phyloP scores from a whole-genome alignment of 2,329 filamentous ascomycete genomes.

The Hymenoscyphus fraxineus region DNA sequence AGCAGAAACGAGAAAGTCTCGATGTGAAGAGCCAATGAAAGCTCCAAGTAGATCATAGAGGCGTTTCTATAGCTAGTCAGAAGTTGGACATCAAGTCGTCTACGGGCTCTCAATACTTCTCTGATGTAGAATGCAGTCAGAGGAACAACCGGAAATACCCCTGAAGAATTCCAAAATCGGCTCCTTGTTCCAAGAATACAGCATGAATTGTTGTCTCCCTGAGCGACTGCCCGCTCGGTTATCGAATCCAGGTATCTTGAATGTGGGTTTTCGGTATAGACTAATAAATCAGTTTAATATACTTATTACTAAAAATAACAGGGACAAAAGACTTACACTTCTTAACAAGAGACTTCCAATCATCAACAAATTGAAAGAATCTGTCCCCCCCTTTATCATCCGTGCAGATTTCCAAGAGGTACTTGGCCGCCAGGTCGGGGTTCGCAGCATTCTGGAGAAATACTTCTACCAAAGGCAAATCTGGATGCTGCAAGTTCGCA shows the following conservation, averaged over 20 bases:
- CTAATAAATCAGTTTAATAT: conserved; percentile 8
- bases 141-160: conserved; percentile 14
- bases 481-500: conserved; percentile 8
- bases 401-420: conserved; percentile 13
- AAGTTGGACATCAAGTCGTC: conserved; percentile 1
- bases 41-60: conserved; percentile 15
- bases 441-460: conserved; percentile 16
- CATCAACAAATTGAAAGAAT: conserved; percentile 13
- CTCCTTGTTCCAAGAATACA: conserved; percentile 11
- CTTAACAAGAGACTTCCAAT: conserved; percentile 13
- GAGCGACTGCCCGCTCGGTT: conserved; percentile 5
- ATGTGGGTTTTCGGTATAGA: conserved; percentile 8
- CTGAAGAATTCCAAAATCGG: conserved; percentile 11
- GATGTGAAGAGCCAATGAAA: conserved; percentile 10
- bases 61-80: conserved; percentile 10
- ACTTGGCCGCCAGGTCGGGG: conserved; percentile 11
- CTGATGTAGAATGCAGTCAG: conserved; percentile 12
- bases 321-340: conserved; percentile 10
- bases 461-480: conserved; percentile 13
- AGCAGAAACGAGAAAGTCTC: conserved; percentile 7
- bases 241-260: conserved; percentile 8
- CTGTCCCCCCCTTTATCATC: conserved; percentile 4
- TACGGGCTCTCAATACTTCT: conserved; percentile 9
- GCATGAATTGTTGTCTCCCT: conserved; percentile 12
- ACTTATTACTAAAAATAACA: background rate